Conservation (phyloP, 2,329 filamentous ascomycete genomes). For the Cladophialophora psammophila region DNA sequence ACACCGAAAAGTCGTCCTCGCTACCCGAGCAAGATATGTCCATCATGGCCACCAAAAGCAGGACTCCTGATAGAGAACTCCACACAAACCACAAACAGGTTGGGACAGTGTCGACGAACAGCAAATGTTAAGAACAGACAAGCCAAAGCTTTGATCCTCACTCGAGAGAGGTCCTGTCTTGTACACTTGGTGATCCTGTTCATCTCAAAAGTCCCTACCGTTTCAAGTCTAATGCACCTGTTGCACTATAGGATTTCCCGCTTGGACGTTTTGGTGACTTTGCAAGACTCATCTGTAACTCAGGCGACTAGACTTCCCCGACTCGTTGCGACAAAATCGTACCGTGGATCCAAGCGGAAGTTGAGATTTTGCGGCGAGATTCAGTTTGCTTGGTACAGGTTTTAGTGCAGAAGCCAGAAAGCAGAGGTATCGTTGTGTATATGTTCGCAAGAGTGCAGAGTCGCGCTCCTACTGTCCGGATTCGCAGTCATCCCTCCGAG, state of each 20-base stretch:
- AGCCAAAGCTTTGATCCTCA: slow-evolving; percentile 95
- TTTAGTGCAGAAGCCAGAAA: slow-evolving; percentile 4
- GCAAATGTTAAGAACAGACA: slow-evolving; percentile 66
- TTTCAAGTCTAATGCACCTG: slow-evolving; percentile 16
- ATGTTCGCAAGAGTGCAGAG: slow-evolving; percentile 1
- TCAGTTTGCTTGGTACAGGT: slow-evolving; percentile 22
- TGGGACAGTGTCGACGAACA: slow-evolving; percentile 30
- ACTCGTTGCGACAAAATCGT: slow-evolving; percentile 32
- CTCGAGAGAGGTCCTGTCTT: slow-evolving; percentile 82
- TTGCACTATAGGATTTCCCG: slow-evolving; percentile 16
- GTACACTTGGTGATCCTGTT: slow-evolving; percentile 43
- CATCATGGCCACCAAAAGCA: slow-evolving; percentile 20
- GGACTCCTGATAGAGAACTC: slow-evolving; percentile 30
- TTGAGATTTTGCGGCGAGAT: slow-evolving; percentile 14
- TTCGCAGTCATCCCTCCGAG: slow-evolving; percentile 27
- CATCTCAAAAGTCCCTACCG: slow-evolving; percentile 2
- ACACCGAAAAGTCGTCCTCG: slow-evolving; percentile 35
- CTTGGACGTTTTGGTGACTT: slow-evolving; percentile 18
- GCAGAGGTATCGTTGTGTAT: not conserved
- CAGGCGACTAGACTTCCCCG: slow-evolving; percentile 25
- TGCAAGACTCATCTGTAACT: slow-evolving; percentile 22
- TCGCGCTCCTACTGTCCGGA: slow-evolving; percentile 17
- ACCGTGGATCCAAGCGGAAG: slow-evolving; percentile 33
- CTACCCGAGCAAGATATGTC: slow-evolving; percentile 23
- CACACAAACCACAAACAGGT: slow-evolving; percentile 10